Base-by-base conservation (phyloP, 768 basidiomycete species). In the Kwoniella mangroviensis region DNA sequence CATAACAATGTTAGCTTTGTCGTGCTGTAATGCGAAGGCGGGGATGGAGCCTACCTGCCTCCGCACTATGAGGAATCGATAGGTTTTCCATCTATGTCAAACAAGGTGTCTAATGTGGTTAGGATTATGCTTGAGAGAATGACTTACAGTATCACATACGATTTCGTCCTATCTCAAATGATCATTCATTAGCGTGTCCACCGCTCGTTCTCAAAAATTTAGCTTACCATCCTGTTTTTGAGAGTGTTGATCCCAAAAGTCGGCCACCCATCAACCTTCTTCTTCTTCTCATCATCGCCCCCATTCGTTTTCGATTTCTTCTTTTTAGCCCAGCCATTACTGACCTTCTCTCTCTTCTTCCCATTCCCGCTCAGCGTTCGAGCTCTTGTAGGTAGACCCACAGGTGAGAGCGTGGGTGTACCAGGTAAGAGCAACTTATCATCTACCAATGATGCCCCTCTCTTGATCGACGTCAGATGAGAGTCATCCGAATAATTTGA, bases 111-210 rank as follows among this genome's bases (percentile, higher is more conserved):
- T 34, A 34, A 34, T 7, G 34, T 34, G 34, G 34, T 34, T 34
- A 34, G 6, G 34, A n/a, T 26, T 41, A 49, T 22, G 2, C 45
- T 45, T 4, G 28, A 11, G 13, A 17, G 15, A 52, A 15, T 21
- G 5, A 51, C 69, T 70, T 52, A 70, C 69, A 15, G 45, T 59
- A 43, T 70, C 69, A 34, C 69, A 70, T 21, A 61, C 19, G 21
- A 70, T 60, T 45, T 65, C 63, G 24, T 70, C 59, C 67, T 68
- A 53, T 4, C 4, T 6, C 24, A 10, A 43, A 4, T 9, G 24
- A 21, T 53, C 49, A 54, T 41, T 34, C 34, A 41, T 63, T 15
- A 49, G 19, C 19, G 17, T 34, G 34, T 34, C 34, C 3, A 34
- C 6, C 9, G 3, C 9, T 34, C 34, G 5, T 34, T 34, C 34